Base-by-base conservation (phyloP, 352 stramenopile genomes). In the Phytophthora pini region DNA sequence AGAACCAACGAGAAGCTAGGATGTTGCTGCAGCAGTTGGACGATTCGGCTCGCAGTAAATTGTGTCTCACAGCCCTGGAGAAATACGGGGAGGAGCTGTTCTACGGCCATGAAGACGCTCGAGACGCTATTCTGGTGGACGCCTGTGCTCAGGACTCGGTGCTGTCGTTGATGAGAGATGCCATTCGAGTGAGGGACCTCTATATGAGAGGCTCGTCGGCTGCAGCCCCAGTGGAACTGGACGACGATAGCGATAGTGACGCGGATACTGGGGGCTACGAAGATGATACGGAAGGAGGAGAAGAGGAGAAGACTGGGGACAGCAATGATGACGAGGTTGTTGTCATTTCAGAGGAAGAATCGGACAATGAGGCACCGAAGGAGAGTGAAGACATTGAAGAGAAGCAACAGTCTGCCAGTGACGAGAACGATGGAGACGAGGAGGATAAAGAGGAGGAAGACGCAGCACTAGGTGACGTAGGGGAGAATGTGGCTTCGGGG, bases 41-140 rank as follows among this genome's bases (percentile, higher is more conserved):
- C 61, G 68, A 84, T 56, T 80, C 80, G 45, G 61, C 76, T 13
- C 70, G 82, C 1, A 89, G 74, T 51, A 87, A 80, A 40, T 60
- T 91, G 50, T 84, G 79, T 43, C 57, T 91, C 1, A 83, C 68
- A 4, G 82, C 82, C 20, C 51, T 91, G 49, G 74, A 88, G 53
- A 91, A 91, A 36, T 89, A 89, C 49, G 80, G 82, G 3, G 80
- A 87, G 48, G 80, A 89, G 62, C 52, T 89, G 20, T 89, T 92
- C 50, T 78, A 78, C 8, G 79, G 79, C 15, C 82, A 89, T 46
- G 82, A 92, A 51, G 45, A 65, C 8, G 76, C 77, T 4, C 80
- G 83, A 31, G 83, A 92, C 44, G 79, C 72, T 0, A 86, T 92
- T 29, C 57, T 92, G 6, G 57, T 92, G 8, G 83, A 88, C 44